Base-by-base conservation (phyloP, 179 eudicot species). In the Patellifolia procumbens region DNA sequence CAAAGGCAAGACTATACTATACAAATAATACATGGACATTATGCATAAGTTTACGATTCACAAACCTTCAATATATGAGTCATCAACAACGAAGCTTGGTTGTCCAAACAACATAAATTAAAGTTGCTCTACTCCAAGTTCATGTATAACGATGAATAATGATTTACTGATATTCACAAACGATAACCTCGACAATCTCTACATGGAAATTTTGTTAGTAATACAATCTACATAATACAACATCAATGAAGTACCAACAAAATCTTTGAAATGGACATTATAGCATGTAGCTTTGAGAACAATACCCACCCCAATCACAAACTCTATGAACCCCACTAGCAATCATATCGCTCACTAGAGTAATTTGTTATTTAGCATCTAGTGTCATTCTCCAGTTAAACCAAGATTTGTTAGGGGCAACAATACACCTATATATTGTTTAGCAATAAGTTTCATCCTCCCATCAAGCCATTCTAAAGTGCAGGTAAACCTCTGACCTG, bases 401-500 rank as follows among this genome's bases (percentile, higher is more conserved):
- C 68, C 34, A 74, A 49, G 69, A 42, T 60, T 31, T 19, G 65
- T 2, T 1, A 64, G 20, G 66, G 53, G n/a, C n/a, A n/a, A n/a
- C n/a, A n/a, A n/a, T n/a, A n/a, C n/a, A n/a, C n/a, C n/a, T n/a
- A n/a, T n/a, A n/a, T 28, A 35, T 63, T 31, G 42, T 70, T 31
- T 48, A 60, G 72, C 71, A n/a, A n/a, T n/a, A n/a, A n/a, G n/a
- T n/a, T 66, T 37, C 76, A 70, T 69, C 76, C 55, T 62, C 52
- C 39, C 26, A 11, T 35, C 42, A 63, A 51, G 72, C 58, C 48
- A 66, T 49, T 48, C 59, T 22, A 43, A 32, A 76, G 70, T 58
- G 66, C 72, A 80, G 73, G 75, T 70, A 60, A 75, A 75, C 72
- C 58, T 77, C 85, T 52, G 70, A 96, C 99, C 98, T 84, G 98